phyloP scores from a whole-genome alignment of 208 protist genomes.

The Wallacemonas sp. region DNA sequence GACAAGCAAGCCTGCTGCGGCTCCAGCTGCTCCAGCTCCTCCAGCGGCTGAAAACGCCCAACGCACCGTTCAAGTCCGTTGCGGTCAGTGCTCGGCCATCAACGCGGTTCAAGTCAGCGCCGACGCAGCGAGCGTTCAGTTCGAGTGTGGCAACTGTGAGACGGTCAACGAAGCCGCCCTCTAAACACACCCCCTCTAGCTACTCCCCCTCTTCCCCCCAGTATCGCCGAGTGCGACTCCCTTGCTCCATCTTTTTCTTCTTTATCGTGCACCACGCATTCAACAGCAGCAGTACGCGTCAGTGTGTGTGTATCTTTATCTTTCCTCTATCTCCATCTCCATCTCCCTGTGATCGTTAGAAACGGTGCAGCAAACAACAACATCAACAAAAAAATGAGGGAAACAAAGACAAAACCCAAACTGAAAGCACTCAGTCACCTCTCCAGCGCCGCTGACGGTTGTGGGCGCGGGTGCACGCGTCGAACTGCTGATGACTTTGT shows the following conservation, averaged over 20 bases:
- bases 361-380: too few relatives aligned
- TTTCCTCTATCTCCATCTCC: not conserved
- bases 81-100: constrained; percentile 55
- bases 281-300: not conserved
- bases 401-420: too few relatives aligned
- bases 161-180: constrained; percentile 64
- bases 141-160: constrained; percentile 75
- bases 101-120: constrained; percentile 53
- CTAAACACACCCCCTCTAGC: not conserved
- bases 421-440: not conserved
- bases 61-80: constrained; percentile 67
- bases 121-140: constrained; percentile 49
- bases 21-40: not conserved
- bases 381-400: not conserved
- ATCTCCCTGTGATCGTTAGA: too few relatives aligned
- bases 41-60: not conserved
- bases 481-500: too few relatives aligned
- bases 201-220: too few relatives aligned
- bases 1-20: not conserved
- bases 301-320: too few relatives aligned
- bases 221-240: too few relatives aligned
- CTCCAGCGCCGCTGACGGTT: too few relatives aligned
- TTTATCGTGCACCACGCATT: not conserved
- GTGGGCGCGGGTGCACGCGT: not conserved
- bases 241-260: constrained; percentile 3